phyloP scores from a whole-genome alignment of 495 filamentous ascomycete genomes.

The Lepidopterella palustris region DNA sequence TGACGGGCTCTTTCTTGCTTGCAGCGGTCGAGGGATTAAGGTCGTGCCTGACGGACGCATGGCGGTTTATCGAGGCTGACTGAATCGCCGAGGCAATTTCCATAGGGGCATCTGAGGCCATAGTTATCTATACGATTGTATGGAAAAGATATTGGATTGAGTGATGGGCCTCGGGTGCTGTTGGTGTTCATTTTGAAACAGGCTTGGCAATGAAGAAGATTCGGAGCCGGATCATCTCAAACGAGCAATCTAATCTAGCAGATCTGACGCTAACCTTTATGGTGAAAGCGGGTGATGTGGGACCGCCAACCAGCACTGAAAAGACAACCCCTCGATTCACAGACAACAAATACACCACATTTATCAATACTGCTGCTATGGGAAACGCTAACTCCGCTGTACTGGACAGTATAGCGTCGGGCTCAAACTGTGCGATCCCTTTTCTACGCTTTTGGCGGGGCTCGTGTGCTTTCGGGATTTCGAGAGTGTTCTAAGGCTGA shows the following conservation, averaged over 20 bases:
- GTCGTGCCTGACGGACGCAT: slow-evolving; percentile 66
- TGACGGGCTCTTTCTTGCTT: slow-evolving; percentile 32
- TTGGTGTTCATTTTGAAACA: no score
- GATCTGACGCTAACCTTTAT: no score
- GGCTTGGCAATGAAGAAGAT: no score
- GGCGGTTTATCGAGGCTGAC: slow-evolving; percentile 62
- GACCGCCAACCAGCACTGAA: background rate
- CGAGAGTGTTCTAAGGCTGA: slow-evolving; percentile 16
- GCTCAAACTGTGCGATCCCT: slow-evolving; percentile 75
- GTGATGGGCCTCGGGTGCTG: no score
- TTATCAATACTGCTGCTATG: slow-evolving; percentile 41
- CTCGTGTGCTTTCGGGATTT: slow-evolving; percentile 20
- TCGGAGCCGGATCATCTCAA: no score
- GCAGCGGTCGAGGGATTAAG: slow-evolving; percentile 72
- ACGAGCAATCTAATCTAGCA: no score
- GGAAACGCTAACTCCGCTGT: slow-evolving; percentile 77
- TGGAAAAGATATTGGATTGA: no score
- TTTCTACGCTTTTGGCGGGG: background rate
- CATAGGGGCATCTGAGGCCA: slow-evolving; percentile 42
- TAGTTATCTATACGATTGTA: no score
- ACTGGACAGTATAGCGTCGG: slow-evolving; percentile 91
- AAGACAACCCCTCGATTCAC: background rate
- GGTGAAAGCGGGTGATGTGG: no score
- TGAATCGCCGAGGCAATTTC: slow-evolving; percentile 72
- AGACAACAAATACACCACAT: background rate